A percentile compares a stretch with the other conserved stretches of the same genome.
phyloP scores from a whole-genome alignment of 2,329 filamentous ascomycete species.

The Graphium sp. region DNA sequence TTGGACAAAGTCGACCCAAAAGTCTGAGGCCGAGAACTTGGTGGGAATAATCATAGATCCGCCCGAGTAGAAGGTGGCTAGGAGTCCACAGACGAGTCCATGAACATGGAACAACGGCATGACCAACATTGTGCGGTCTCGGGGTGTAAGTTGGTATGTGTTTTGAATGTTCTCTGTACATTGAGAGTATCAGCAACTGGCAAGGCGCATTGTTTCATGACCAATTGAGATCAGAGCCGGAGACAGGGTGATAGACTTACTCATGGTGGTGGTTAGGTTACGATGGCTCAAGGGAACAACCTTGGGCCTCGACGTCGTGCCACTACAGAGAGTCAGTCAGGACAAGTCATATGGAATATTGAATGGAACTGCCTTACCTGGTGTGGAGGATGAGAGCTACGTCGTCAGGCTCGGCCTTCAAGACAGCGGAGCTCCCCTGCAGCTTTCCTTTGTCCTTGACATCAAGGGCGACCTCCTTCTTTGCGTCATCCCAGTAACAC shows the following conservation, averaged over 20 bases:
- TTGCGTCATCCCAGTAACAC: conserved; percentile 57
- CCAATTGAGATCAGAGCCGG: no score
- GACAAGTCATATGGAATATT: background rate
- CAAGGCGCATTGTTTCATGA: background rate
- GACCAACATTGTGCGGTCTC: conserved; percentile 69
- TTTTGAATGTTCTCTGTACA: conserved; percentile 52
- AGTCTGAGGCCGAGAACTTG: conserved; percentile 68
- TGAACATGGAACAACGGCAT: conserved; percentile 90
- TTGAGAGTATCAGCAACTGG: no score
- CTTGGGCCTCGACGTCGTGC: conserved; percentile 73
- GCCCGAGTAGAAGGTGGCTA: conserved; percentile 59
- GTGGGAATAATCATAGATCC: conserved; percentile 65
- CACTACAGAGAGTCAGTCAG: conserved; percentile 23
- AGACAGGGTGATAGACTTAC: conserved; percentile 18
- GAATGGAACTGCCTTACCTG: conserved; percentile 25
- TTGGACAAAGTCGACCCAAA: conserved; percentile 62
- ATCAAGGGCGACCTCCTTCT: conserved; percentile 54
- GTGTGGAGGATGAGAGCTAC: conserved; percentile 71
- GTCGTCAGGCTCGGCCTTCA: conserved; percentile 52
- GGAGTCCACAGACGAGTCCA: conserved; percentile 67
- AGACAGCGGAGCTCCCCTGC: conserved; percentile 20
- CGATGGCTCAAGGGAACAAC: conserved; percentile 67
- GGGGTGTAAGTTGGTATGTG: conserved; percentile 55
- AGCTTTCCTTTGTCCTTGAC: conserved; percentile 63
- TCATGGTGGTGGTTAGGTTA: conserved; percentile 70